Conservation (phyloP, 2,329 filamentous ascomycete genomes). For the Raffaelea deltoideospora region DNA sequence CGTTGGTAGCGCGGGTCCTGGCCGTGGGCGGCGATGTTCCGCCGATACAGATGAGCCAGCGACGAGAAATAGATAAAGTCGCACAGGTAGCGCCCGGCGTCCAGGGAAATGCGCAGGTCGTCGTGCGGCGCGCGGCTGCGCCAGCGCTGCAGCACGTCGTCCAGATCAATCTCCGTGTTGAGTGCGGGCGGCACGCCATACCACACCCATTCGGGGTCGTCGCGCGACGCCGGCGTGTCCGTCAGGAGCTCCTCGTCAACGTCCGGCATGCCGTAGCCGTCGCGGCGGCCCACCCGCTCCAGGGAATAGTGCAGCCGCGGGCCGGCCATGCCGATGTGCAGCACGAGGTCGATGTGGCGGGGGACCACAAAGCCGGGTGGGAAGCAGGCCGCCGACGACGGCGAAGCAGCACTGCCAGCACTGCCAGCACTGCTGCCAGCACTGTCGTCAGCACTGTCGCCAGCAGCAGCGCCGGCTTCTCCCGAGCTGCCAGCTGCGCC, state of each 20-base stretch:
- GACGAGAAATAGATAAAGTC: conserved; percentile 67
- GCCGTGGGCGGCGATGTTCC: conserved; percentile 14
- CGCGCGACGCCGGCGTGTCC: conserved; percentile 24
- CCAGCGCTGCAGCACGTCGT: conserved; percentile 43
- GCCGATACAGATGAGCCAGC: conserved; percentile 39
- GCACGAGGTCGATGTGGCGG: conserved; percentile 42
- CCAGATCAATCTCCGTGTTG: conserved; percentile 38
- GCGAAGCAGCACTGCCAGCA: no score
- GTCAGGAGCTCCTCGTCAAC: conserved; percentile 48
- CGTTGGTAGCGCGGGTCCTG: conserved; percentile 8
- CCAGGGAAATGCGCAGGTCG: conserved; percentile 45
- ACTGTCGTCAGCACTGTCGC: no score
- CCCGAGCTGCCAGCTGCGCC: conserved; percentile 10
- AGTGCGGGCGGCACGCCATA: conserved; percentile 38
- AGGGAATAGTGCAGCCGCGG: conserved; percentile 49
- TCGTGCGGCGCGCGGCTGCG: conserved; percentile 26
- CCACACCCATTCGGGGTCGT: conserved; percentile 37
- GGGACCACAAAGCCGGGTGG: conserved; percentile 2
- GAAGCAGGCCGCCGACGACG: not conserved
- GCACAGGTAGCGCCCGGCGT: conserved; percentile 60
- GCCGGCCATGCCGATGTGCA: conserved; percentile 74
- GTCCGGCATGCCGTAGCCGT: conserved; percentile 56
- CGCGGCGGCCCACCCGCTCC: conserved; percentile 54
- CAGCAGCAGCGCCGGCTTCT: not conserved
- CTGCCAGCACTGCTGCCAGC: no score